Percentiles rank a stretch among this genome's conserved stretches.
Conservation (phyloP, 2,329 filamentous ascomycete genomes). For the Aspergillus tubingensis region DNA sequence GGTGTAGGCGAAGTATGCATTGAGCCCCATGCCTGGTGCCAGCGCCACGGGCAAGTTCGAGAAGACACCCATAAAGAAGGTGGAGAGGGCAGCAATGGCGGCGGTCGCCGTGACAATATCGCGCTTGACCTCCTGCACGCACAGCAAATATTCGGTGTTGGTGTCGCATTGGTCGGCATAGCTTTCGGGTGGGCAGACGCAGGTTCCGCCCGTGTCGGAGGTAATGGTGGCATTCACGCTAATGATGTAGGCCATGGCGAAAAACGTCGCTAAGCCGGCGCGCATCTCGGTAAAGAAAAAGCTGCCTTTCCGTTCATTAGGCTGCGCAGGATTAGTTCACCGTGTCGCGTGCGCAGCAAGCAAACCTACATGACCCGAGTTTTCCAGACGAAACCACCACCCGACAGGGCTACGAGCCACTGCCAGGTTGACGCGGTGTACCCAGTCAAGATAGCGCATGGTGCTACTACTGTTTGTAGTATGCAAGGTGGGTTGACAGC, state of each 20-base stretch:
- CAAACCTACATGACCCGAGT: constrained; percentile 73
- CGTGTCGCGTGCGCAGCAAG: neutral
- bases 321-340: constrained; percentile 46
- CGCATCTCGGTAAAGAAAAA: constrained; percentile 82
- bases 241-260: constrained; percentile 82
- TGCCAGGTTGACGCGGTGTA: constrained; percentile 31
- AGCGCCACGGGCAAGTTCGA: constrained; percentile 77
- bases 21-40: constrained; percentile 77
- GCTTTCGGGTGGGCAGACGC: constrained; percentile 63
- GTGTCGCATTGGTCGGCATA: constrained; percentile 50
- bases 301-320: constrained; percentile 70
- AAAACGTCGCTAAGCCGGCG: constrained; percentile 77
- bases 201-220: constrained; percentile 72
- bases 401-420: constrained; percentile 69
- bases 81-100: constrained; percentile 74
- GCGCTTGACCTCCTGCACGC: constrained; percentile 63
- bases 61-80: constrained; percentile 81
- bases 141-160: constrained; percentile 48
- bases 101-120: constrained; percentile 84
- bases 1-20: constrained; percentile 83
- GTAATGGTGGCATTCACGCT: constrained; percentile 68
- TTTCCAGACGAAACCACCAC: constrained; percentile 76
- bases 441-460: constrained; percentile 23
- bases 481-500: neutral
- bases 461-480: neutral